Conservation (phyloP, 108 stramenopile genomes). For the Discostella pseudostelligera region DNA sequence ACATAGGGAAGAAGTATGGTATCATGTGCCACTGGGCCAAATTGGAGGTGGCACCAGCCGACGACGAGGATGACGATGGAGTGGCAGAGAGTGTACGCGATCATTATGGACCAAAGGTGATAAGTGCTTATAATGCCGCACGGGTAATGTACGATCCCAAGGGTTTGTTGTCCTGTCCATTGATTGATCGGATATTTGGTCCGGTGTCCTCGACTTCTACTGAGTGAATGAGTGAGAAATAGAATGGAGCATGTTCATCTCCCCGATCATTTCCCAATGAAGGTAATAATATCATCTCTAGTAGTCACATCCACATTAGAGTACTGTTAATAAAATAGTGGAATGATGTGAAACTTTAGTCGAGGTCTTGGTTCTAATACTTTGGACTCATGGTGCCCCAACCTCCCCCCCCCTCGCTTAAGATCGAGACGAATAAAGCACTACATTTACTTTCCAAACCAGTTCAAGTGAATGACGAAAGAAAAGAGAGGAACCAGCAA, state of each 20-base stretch:
- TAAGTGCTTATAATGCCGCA: constrained; percentile 60
- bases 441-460: too few species aligned
- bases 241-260: background rate
- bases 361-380: background rate
- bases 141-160: constrained; percentile 73
- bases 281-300: too few species aligned
- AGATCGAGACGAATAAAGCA: too few species aligned
- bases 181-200: constrained; percentile 28
- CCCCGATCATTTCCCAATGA: too few species aligned
- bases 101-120: constrained; percentile 35
- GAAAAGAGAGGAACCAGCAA: too few species aligned
- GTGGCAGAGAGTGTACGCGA: constrained; percentile 37
- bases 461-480: too few species aligned
- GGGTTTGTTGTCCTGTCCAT: constrained; percentile 28
- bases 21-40: constrained; percentile 95
- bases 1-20: constrained; percentile 58
- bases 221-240: background rate
- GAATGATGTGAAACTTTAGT: too few species aligned
- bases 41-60: constrained; percentile 66
- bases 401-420: too few species aligned
- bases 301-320: too few species aligned
- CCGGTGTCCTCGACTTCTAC: background rate
- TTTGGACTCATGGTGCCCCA: too few species aligned
- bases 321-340: background rate
- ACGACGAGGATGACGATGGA: constrained; percentile 17